Base-by-base conservation (phyloP, 2,329 filamentous ascomycete species). In the Claviceps sorghi region DNA sequence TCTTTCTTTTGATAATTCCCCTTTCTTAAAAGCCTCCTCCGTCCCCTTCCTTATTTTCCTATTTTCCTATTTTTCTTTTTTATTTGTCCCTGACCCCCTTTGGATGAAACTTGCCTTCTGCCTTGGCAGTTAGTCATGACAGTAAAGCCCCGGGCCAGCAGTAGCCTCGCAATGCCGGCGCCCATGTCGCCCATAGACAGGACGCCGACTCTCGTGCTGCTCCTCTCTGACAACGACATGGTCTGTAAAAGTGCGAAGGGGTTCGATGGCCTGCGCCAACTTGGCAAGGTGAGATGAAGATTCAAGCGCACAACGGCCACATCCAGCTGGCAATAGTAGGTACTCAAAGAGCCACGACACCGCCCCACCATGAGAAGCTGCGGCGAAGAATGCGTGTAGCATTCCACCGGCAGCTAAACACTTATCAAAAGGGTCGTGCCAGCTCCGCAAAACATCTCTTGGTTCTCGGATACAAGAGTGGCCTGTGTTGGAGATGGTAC, bases 161-260 rank as follows among this genome's bases (percentile, higher is more conserved):
- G 66, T 8, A 77, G 61, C 54, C 66, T 69, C 54, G 75, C 75
- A 43, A 78, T 72, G 43, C 75, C 75, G 53, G 69, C 65, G 49
- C 75, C 75, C 75, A 78, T 79, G 57, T 77, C 75, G 9, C 76
- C 75, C 52, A 78, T 69, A 40, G 75, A 79, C 56, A 78, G 59
- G 53, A 78, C 70, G 52, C 72, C 74, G 40, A 78, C 64, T 54
- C 67, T 72, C 30, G 34, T 36, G 32, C 32, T 49, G 22, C n/a
- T 49, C 9, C 26, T 17, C 17, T 40, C 4, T 17, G 30, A 9
- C 15, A 22, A 45, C 38, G 46, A 34, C 51, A 52, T 52, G 42
- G 17, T 38, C 15, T 38, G 4, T n/a, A 30, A 17, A 30, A 32
- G 6, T 1, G 17, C 9, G 22, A 4, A 21, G 9, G 19, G 9